These are phyloP conservation scores for Chernovozyma aurita DNA, from an alignment of 1,139 yeast species.

Conservation along the genomic window DNA sequence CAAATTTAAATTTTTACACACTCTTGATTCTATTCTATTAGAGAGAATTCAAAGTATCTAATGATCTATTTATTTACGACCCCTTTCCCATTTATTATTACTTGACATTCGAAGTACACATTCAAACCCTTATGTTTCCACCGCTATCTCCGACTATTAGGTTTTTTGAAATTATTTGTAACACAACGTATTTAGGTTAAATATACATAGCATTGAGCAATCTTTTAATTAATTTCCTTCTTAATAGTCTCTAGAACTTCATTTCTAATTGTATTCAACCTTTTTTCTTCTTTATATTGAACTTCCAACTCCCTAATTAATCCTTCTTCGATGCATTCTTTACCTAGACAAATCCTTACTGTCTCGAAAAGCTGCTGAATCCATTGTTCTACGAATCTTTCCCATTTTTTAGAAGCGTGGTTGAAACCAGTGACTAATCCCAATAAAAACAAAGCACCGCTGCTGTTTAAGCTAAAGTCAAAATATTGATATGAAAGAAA, in stretches of 20 bases:
- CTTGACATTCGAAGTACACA: no score
- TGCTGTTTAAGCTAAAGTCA: conserved; percentile 30
- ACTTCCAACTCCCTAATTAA: conserved; percentile 30
- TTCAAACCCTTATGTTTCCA: no score
- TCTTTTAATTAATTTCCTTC: neutral
- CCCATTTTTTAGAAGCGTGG: conserved; percentile 39
- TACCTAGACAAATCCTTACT: conserved; percentile 31
- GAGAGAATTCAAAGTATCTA: no score
- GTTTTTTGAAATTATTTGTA: no score
- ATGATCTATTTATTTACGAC: no score
- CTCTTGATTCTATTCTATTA: no score
- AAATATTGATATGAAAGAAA: conserved; percentile 30
- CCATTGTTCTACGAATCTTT: conserved; percentile 27
- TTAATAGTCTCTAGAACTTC: conserved; percentile 13
- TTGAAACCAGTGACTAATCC: conserved; percentile 45
- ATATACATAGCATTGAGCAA: no score
- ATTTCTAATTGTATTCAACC: conserved; percentile 14
- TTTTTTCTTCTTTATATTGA: conserved; percentile 20
- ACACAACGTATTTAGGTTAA: no score
- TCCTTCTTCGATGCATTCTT: conserved; percentile 37
- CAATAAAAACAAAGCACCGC: conserved; percentile 31
- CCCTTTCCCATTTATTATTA: no score
- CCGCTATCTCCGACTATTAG: no score
- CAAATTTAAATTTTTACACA: no score
- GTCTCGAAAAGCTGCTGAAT: conserved; percentile 28